phyloP scores from a whole-genome alignment of 2,329 filamentous ascomycete genomes.

The Aspergillus uvarum region DNA sequence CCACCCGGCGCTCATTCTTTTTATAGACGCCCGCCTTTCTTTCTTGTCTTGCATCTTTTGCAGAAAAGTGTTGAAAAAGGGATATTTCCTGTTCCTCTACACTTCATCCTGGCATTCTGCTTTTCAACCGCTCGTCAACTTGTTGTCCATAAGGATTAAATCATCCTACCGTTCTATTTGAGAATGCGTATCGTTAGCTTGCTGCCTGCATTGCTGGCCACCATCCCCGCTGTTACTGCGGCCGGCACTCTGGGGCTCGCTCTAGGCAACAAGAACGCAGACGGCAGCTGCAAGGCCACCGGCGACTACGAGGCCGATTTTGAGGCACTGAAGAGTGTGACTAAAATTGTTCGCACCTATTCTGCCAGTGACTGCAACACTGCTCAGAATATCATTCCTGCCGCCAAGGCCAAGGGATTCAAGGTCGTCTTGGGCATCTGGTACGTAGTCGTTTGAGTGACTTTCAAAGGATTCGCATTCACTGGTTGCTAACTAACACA shows the following conservation, averaged over 20 bases:
- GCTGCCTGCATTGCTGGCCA: conserved; percentile 42
- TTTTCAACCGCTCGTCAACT: neutral
- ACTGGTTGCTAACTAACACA: conserved; percentile 6
- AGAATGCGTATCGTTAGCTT: conserved; percentile 48
- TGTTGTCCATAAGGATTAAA: neutral
- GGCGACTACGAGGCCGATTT: conserved; percentile 67
- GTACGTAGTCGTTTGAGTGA: conserved; percentile 38
- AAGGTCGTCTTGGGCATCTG: conserved; percentile 70
- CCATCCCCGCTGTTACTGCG: conserved; percentile 50
- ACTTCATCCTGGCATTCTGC: conserved; percentile 1
- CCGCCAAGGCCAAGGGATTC: conserved; percentile 63
- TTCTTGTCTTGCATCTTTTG: neutral
- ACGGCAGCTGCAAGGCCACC: conserved; percentile 62
- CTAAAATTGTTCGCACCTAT: conserved; percentile 65
- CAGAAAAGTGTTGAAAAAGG: neutral
- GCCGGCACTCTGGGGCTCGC: conserved; percentile 63
- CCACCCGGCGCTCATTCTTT: neutral
- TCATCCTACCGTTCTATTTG: neutral
- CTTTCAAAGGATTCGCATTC: neutral
- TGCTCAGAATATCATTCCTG: conserved; percentile 62
- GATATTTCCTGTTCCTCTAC: conserved; percentile 1
- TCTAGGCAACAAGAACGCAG: conserved; percentile 63
- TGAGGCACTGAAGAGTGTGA: conserved; percentile 55
- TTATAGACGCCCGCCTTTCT: neutral
- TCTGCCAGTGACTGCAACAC: conserved; percentile 66